Percentiles rank a stretch among this genome's conserved stretches.
Conservation (phyloP, 2,329 filamentous ascomycete species). For the Magnaporthales sp. region DNA sequence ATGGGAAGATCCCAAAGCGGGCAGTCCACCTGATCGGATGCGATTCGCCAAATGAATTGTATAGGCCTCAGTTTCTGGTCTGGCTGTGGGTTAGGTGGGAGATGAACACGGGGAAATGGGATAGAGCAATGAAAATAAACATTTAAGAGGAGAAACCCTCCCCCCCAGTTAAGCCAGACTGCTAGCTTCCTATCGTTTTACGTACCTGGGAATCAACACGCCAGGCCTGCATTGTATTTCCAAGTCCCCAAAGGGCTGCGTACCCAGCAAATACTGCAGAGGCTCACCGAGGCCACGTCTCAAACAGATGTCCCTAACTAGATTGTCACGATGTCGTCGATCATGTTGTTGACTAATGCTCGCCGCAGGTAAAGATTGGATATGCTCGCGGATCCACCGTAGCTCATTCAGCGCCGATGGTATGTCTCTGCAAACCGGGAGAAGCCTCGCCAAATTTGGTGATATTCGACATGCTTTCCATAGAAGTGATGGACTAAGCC, state of each 20-base stretch:
- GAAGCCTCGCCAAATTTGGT: conserved; percentile 47
- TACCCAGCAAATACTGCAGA: conserved; percentile 81
- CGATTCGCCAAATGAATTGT: conserved; percentile 44
- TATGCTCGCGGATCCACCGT: conserved; percentile 62
- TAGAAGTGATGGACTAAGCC: conserved; percentile 50
- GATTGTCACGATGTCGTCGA: neutral
- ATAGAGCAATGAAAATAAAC: neutral
- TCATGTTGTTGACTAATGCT: neutral
- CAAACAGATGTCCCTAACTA: conserved; percentile 33
- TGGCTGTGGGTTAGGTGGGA: conserved; percentile 12
- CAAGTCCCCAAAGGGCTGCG: conserved; percentile 78
- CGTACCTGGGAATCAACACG: conserved; percentile 74
- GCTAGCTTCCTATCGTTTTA: neutral
- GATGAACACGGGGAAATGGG: neutral
- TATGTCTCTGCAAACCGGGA: conserved; percentile 56
- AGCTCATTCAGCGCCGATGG: conserved; percentile 59
- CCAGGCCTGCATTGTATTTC: conserved; percentile 69
- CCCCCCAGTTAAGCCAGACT: neutral
- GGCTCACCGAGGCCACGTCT: conserved; percentile 57
- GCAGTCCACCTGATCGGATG: conserved; percentile 18
- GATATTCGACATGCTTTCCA: conserved; percentile 44
- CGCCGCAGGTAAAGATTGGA: conserved; percentile 13
- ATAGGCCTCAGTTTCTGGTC: conserved; percentile 64
- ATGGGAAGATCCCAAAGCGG: conserved; percentile 5
- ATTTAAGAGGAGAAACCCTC: neutral